Evolutionary conservation across 202 grass and related monocot genomes (phyloP).

Genomic region (Carex arenaria): DNA sequence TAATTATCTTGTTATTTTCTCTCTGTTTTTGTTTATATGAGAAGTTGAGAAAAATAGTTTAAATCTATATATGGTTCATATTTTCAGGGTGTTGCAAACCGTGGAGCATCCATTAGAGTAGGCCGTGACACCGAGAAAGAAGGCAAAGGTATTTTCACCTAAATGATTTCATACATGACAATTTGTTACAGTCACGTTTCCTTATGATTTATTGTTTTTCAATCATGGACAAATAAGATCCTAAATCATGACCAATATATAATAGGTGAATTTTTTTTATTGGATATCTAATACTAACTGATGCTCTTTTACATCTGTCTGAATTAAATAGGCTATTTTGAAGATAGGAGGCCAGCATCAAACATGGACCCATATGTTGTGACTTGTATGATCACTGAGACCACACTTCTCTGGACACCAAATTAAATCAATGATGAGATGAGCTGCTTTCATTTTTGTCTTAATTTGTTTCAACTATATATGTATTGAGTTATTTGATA

Average conservation of each 20-base stretch:
- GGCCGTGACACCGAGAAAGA: slow-evolving; percentile 72
- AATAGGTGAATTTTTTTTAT: not conserved
- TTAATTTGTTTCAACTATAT: too few species aligned
- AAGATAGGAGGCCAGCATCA: slow-evolving; percentile 71
- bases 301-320: not conserved
- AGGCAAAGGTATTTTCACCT: slow-evolving; percentile 49
- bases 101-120: slow-evolving; percentile 74
- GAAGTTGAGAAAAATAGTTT: not conserved
- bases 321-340: slow-evolving; percentile 54
- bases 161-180: not conserved
- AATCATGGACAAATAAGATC: not conserved
- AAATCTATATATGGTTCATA: not conserved
- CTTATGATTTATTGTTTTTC: not conserved
- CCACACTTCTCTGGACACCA: slow-evolving; percentile 48
- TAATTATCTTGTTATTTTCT: not conserved
- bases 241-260: not conserved
- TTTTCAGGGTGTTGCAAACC: slow-evolving; percentile 72
- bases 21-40: not conserved
- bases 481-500: too few species aligned
- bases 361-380: slow-evolving; percentile 89
- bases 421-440: slow-evolving; percentile 20
- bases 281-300: not conserved
- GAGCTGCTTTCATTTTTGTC: not conserved
- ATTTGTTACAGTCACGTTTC: not conserved
- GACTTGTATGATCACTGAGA: slow-evolving; percentile 60